Evolutionary conservation across 768 basidiomycete species (phyloP), one percentile per base, ranked within the genome.

Genomic region (Rickenella mellea): DNA sequence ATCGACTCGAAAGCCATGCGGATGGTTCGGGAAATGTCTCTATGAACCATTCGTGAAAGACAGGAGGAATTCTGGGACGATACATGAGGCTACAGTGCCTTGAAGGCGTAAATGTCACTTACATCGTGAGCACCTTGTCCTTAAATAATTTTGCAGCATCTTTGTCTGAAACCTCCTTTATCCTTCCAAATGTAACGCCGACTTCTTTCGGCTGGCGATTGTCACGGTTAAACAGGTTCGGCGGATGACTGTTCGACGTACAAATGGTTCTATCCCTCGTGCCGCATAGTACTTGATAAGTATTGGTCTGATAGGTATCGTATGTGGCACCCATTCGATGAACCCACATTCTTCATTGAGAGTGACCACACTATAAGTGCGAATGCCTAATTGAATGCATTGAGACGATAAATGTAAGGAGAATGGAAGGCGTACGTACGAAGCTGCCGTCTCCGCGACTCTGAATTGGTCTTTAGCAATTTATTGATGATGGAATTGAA

Each of bases 401-500:
- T 51, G 35, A 38, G 28, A 29, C n/a, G 37, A 27, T 19, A 15
- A 24, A 19, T 20, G 42, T 7, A 14, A 14, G 14, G n/a, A 35
- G 7, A 3, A 6, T 28, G 12, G 6, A 10, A 30, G 2, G 17
- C 19, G 5, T 12, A 71, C 88, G 49, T 58, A 94, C 94, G 81
- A 30, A 99, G 76, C 44, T 91, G 87, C 24, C 96, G 71, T 46
- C 86, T 70, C 50, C 96, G 78, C 21, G 94, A 90, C 45, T 97
- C 93, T 0, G 92, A 90, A 52, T 93, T 90, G 5, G 87, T 79
- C 57, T 93, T 94, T 41, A 99, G 69, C 6, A 98, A 64, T 57
- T 94, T 97, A 63, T 97, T 98, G 63, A 99, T 92, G 61, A 99
- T 92, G 3, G 86, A 77, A 54, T 97, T 93, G 63, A 98, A 89